These are phyloP conservation scores for Medicago ruthenica DNA, from an alignment of 306 rosid genomes.

Conservation along the genomic window DNA sequence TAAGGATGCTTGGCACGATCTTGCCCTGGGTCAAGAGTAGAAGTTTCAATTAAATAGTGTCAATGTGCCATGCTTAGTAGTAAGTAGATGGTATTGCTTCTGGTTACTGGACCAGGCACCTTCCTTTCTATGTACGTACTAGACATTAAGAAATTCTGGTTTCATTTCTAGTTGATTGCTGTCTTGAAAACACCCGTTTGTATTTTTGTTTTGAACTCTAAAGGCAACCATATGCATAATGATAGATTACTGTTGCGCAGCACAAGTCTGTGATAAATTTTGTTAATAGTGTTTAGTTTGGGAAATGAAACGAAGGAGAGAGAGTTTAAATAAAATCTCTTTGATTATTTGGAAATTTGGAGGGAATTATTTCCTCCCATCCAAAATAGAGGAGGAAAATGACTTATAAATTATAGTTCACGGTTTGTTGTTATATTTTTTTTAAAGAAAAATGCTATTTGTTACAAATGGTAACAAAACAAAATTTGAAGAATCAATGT, in stretches of 20 bases:
- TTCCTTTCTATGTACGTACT: conserved; percentile 5
- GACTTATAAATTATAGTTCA: neutral
- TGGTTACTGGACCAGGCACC: neutral
- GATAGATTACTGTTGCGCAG: neutral
- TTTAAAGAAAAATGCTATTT: too few species aligned
- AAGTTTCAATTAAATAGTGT: conserved; percentile 12
- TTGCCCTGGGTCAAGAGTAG: conserved; percentile 55
- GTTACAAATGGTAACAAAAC: too few species aligned
- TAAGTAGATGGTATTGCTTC: conserved; percentile 33
- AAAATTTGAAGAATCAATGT: neutral
- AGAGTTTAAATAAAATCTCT: neutral
- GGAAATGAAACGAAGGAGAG: neutral
- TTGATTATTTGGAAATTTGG: neutral
- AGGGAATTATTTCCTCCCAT: neutral
- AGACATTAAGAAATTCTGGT: neutral
- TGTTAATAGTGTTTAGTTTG: neutral
- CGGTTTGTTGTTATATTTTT: neutral
- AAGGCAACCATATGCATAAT: neutral
- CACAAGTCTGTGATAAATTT: conserved; percentile 2
- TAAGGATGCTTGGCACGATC: conserved; percentile 61
- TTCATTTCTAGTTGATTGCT: conserved; percentile 23
- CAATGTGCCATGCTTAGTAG: conserved; percentile 7
- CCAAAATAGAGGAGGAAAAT: too few species aligned
- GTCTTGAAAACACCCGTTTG: neutral
- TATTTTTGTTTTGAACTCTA: conserved; percentile 3